These are phyloP conservation scores for Diaporthe humulicola DNA, from an alignment of 2,329 filamentous ascomycete genomes.

Conservation along the genomic window DNA sequence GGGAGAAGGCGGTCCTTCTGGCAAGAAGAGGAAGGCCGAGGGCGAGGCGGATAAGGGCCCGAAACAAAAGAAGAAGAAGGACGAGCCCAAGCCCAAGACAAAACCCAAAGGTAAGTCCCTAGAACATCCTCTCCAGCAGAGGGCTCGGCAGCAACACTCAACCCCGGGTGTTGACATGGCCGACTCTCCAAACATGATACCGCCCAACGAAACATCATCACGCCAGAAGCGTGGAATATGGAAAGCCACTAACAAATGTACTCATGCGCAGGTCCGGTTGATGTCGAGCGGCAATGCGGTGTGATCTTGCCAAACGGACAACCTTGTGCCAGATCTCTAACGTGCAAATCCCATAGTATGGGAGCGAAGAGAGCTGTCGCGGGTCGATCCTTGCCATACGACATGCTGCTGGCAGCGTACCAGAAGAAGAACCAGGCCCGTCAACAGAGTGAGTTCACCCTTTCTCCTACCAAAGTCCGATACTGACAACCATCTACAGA, in stretches of 20 bases:
- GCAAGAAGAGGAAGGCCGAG: slow-evolving; percentile 85
- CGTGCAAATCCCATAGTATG: slow-evolving; percentile 97
- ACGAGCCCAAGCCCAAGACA: slow-evolving; percentile 87
- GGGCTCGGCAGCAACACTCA: background rate
- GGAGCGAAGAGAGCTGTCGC: slow-evolving; percentile 91
- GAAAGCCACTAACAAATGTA: background rate
- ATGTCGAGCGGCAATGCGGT: slow-evolving; percentile 94
- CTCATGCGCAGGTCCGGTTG: slow-evolving; percentile 76
- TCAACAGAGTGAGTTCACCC: slow-evolving; percentile 82
- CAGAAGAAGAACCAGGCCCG: slow-evolving; percentile 99
- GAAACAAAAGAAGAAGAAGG: slow-evolving; percentile 95
- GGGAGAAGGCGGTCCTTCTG: slow-evolving; percentile 71
- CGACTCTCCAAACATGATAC: background rate
- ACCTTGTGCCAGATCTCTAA: slow-evolving; percentile 88
- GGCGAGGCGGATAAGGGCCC: slow-evolving; percentile 83
- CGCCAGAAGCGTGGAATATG: too few relatives aligned
- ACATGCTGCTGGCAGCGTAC: slow-evolving; percentile 89
- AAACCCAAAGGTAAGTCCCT: slow-evolving; percentile 79
- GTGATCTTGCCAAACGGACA: slow-evolving; percentile 87
- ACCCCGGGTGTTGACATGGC: background rate
- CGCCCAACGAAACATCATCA: background rate
- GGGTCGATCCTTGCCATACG: slow-evolving; percentile 88
- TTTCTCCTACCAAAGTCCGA: background rate
- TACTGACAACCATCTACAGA: slow-evolving; percentile 64
- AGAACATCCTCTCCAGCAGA: background rate